phyloP scores from a whole-genome alignment of 768 basidiomycete species.

The Mycena epipterygia region DNA sequence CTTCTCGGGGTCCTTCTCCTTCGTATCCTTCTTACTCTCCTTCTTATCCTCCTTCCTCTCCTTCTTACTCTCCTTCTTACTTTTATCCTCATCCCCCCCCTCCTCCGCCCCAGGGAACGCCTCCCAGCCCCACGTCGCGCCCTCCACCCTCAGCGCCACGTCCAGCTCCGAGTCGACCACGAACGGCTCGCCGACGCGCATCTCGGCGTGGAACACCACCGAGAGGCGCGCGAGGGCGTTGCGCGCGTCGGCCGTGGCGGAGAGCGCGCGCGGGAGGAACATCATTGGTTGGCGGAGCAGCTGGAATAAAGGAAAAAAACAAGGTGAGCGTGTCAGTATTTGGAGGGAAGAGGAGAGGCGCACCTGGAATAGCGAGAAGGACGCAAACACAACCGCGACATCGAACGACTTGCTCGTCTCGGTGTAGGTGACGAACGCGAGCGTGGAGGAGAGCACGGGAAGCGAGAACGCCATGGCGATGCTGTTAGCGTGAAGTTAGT shows the following conservation, averaged over 20 bases:
- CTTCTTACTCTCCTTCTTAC: not conserved
- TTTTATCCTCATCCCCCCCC: slow-evolving; percentile 25
- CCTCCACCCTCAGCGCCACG: slow-evolving; percentile 62
- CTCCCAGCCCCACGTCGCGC: slow-evolving; percentile 78
- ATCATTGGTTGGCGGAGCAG: slow-evolving; percentile 80
- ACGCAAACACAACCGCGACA: slow-evolving; percentile 75
- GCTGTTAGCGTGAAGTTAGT: slow-evolving; percentile 42
- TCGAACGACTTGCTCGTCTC: slow-evolving; percentile 66
- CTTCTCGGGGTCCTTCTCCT: not conserved
- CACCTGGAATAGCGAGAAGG: slow-evolving; percentile 32
- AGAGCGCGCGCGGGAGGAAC: slow-evolving; percentile 74
- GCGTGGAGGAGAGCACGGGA: slow-evolving; percentile 74
- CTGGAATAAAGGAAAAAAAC: slow-evolving; percentile 51
- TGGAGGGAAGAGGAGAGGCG: not conserved
- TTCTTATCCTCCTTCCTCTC: not conserved
- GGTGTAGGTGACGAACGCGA: slow-evolving; percentile 78
- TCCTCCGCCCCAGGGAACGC: slow-evolving; percentile 6
- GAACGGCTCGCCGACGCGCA: slow-evolving; percentile 54
- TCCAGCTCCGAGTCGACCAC: slow-evolving; percentile 58
- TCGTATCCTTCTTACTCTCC: not conserved
- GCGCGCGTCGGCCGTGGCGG: slow-evolving; percentile 73
- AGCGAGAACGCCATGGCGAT: slow-evolving; percentile 70
- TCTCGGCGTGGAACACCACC: slow-evolving; percentile 68
- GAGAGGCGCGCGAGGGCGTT: slow-evolving; percentile 70
- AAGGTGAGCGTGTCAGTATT: slow-evolving; percentile 54